These are phyloP conservation scores for Pseudozyma pruni DNA, from an alignment of 1,284 basidiomycete species.

Conservation along the genomic window DNA sequence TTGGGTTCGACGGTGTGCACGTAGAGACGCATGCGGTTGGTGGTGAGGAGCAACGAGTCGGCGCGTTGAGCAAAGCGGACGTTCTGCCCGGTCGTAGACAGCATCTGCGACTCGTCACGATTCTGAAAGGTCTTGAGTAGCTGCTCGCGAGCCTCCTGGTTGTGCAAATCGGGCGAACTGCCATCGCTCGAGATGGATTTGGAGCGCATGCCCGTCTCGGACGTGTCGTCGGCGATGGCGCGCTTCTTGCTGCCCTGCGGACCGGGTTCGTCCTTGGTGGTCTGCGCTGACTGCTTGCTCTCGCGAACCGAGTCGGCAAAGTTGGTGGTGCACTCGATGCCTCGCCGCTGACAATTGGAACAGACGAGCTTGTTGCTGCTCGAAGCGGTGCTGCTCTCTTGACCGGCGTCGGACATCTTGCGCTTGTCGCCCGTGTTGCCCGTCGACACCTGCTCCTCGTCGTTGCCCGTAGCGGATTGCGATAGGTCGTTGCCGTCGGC, in stretches of 20 bases:
- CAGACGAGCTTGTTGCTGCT: conserved; percentile 33
- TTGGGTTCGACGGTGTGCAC: conserved; percentile 49
- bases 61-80: conserved; percentile 40
- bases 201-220: conserved; percentile 36
- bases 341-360: conserved; percentile 51
- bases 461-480: background rate
- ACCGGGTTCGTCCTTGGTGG: conserved; percentile 24
- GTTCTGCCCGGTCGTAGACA: conserved; percentile 26
- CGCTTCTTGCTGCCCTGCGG: conserved; percentile 41
- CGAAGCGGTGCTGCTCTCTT: conserved; percentile 2
- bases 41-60: conserved; percentile 49
- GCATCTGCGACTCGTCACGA: conserved; percentile 29
- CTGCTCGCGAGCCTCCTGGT: conserved; percentile 21
- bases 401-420: conserved; percentile 44
- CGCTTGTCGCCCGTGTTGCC: conserved; percentile 36
- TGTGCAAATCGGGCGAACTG: conserved; percentile 15
- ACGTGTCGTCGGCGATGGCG: conserved; percentile 27
- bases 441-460: conserved; percentile 12
- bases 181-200: conserved; percentile 36
- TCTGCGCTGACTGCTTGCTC: conserved; percentile 43
- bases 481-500: conserved; percentile 43
- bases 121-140: conserved; percentile 32
- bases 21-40: conserved; percentile 50
- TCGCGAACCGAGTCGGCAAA: conserved; percentile 49
- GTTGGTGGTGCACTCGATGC: conserved; percentile 52